Evolutionary conservation across 2,329 filamentous ascomycete genomes (phyloP), one percentile per base, ranked within the genome.

Genomic region (Arachnomyces sp.): DNA sequence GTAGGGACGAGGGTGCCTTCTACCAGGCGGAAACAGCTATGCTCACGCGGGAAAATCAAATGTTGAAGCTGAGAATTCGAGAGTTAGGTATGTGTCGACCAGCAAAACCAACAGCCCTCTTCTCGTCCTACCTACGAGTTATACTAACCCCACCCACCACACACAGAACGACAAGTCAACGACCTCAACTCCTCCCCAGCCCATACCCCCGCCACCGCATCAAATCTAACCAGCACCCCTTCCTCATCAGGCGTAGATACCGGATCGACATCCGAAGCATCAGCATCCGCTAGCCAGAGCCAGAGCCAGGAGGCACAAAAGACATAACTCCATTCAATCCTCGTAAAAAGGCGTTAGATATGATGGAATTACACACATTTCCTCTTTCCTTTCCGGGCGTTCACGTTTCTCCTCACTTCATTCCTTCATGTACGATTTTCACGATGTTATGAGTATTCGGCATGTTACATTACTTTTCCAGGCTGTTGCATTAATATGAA

Each of bases 1-100:
- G 66, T 46, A 57, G 66, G 34, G 68, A 72, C 42, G 68, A 71
- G 40, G 58, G 54, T 38, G 59, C 66, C 12, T 71, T 60, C 45
- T 70, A 68, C 44, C 68, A 71, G 47, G 64, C 67, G 14, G 68
- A 72, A 45, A 66, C 66, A 7, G 58, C 64, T 18, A 68, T 60
- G 47, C 49, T 72, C 20, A 60, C 58, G 7, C 57, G 68, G 31
- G 68, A 72, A 43, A 72, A 72, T 39, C 65, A 68, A 43, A 67
- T 72, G 57, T 54, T 72, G 29, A 61, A 63, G 15, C 57, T 64
- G 45, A 56, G 68, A 9, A 69, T 72, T 37, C 60, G 66, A 28
- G 68, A 72, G 43, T 50, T 72, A 44, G 66, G 64, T 67, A 54
- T 45, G 55, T 38, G n/a, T 31, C 34, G 36, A 31, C 7, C 38